phyloP scores from a whole-genome alignment of 257 asterid genomes.

The Galeopsis tetrahit region DNA sequence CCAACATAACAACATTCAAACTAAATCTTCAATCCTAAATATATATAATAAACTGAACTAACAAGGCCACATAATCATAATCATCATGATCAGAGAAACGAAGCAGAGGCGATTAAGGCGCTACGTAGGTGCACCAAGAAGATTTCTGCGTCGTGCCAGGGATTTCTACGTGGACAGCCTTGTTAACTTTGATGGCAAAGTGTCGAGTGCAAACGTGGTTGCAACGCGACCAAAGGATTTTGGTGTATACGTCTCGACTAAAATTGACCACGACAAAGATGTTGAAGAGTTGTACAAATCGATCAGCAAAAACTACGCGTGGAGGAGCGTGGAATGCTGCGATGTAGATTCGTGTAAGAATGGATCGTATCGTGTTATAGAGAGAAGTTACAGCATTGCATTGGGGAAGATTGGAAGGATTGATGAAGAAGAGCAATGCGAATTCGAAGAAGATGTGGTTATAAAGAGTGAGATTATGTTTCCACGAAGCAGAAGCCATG shows the following conservation, averaged over 20 bases:
- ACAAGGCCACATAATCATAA: background rate
- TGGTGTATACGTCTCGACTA: background rate
- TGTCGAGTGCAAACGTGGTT: constrained; percentile 29
- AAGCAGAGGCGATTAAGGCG: constrained; percentile 38
- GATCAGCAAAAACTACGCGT: constrained; percentile 21
- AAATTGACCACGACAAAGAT: constrained; percentile 1
- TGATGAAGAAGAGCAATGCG: constrained; percentile 58
- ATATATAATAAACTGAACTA: background rate
- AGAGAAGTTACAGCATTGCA: constrained; percentile 57
- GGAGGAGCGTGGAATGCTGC: constrained; percentile 6
- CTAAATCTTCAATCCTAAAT: constrained; percentile 2
- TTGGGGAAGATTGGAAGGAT: constrained; percentile 59
- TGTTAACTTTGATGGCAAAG: constrained; percentile 45
- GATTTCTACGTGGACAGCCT: constrained; percentile 49
- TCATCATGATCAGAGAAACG: constrained; percentile 30
- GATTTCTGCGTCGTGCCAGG: constrained; percentile 44
- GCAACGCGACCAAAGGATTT: constrained; percentile 26
- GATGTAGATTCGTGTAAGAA: background rate
- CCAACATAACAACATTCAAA: constrained; percentile 1
- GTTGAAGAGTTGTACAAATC: constrained; percentile 36
- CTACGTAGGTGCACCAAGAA: constrained; percentile 40
- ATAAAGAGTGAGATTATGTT: constrained; percentile 40
- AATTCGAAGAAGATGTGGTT: constrained; percentile 39
- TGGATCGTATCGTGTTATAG: constrained; percentile 30
- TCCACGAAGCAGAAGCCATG: constrained; percentile 22